phyloP scores from a whole-genome alignment of 78 protist species.

The Speleostelium caveatum region DNA sequence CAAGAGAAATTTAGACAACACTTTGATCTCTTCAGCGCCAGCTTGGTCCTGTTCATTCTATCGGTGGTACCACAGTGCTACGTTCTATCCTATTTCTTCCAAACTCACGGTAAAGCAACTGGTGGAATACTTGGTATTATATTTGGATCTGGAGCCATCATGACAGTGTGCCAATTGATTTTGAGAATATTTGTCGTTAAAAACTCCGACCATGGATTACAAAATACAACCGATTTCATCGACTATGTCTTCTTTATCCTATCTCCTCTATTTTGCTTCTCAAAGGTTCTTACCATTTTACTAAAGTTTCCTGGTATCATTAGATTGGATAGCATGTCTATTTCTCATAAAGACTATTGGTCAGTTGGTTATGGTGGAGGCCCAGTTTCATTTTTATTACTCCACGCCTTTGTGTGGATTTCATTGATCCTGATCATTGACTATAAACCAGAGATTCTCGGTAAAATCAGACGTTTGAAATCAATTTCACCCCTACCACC shows the following conservation, averaged over 20 bases:
- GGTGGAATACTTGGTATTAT: constrained; percentile 15
- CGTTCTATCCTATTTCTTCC: background rate
- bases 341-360: background rate
- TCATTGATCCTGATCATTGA: constrained; percentile 7
- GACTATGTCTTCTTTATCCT: background rate
- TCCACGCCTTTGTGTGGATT: background rate
- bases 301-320: background rate
- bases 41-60: background rate
- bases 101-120: constrained; percentile 14
- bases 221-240: background rate
- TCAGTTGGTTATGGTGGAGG: background rate
- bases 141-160: background rate
- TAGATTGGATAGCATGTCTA: background rate
- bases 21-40: background rate
- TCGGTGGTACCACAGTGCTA: constrained; percentile 6
- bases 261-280: constrained; percentile 24
- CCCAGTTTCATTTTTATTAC: background rate
- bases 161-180: background rate
- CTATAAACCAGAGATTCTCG: background rate
- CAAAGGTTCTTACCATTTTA: background rate
- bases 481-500: constrained; percentile 6
- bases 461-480: background rate
- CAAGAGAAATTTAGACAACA: background rate
- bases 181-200: background rate
- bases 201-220: background rate